Base-by-base conservation (phyloP, 2,329 filamentous ascomycete genomes). In the Thielaviopsis punctulata region DNA sequence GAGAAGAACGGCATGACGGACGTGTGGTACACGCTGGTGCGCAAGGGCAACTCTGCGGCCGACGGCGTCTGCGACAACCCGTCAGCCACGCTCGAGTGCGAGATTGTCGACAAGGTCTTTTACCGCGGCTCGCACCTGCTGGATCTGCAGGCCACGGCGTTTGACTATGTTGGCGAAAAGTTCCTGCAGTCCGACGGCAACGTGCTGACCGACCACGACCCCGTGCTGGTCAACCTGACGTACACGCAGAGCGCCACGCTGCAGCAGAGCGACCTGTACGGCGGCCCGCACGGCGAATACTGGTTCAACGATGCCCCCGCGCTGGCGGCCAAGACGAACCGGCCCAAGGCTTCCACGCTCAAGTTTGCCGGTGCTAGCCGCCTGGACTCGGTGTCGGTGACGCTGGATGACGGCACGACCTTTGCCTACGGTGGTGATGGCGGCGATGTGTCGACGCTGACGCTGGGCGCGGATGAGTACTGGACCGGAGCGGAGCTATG, bases 41-140 rank as follows among this genome's bases (percentile, higher is more conserved):
- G 66, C 13, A 63, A 61, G 22, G 74, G 75, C 10, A 62, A 67
- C 9, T 75, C 77, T 0, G 62, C 65, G 12, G 58, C 59, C 25
- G 66, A 73, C 58, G 56, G 63, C 19, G 52, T 75, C 15, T 84
- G 80, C 63, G 63, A 63, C n/a, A 81, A 80, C 58, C 80, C 80
- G 0, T 71, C 71, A 25, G 66, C 67, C 0, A 69, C 64, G 46
- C 69, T 69, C 59, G 61, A 63, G 4, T 84, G 80, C 63, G 80
- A 84, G 65, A 77, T 73, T 2, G 77, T 84, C 36, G 80, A 84
- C 64, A 84, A 84, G 64, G 66, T 81, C 46, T 73, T 81, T 58
- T 82, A 77, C 65, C 73, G 77, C 36, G 68, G 69, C 27, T 70
- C 69, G 18, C 59, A 68, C n/a, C 57, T 71, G 3, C 57, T 78